phyloP scores from a whole-genome alignment of 2,329 filamentous ascomycete genomes.

The Colletotrichum liriopes region DNA sequence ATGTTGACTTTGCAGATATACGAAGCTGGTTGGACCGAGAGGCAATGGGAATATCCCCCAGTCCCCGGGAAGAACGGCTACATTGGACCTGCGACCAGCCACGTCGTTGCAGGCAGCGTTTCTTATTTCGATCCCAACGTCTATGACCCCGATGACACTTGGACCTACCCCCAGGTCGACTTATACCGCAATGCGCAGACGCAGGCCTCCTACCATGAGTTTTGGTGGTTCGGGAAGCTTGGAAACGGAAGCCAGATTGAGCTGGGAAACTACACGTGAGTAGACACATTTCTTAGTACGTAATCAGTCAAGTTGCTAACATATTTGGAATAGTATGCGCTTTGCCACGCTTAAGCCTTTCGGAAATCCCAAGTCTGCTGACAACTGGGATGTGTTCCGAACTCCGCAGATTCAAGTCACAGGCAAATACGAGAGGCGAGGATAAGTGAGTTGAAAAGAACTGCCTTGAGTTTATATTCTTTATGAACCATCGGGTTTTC shows the following conservation, averaged over 20 bases:
- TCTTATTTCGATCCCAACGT: slow-evolving; percentile 51
- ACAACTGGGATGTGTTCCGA: slow-evolving; percentile 60
- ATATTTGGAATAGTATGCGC: slow-evolving; percentile 49
- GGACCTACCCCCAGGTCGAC: slow-evolving; percentile 53
- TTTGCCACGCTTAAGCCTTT: slow-evolving; percentile 60
- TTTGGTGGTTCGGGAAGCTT: slow-evolving; percentile 43
- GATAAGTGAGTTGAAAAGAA: neutral
- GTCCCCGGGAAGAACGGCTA: slow-evolving; percentile 55
- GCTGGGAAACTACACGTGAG: slow-evolving; percentile 39
- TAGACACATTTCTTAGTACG: fast-evolving
- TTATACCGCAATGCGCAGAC: slow-evolving; percentile 47
- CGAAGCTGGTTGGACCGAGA: slow-evolving; percentile 55
- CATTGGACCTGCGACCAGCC: slow-evolving; percentile 57
- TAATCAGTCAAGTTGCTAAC: neutral
- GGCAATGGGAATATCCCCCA: slow-evolving; percentile 60
- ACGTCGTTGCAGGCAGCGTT: slow-evolving; percentile 48
- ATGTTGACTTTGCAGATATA: slow-evolving; percentile 51
- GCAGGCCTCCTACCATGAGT: slow-evolving; percentile 16
- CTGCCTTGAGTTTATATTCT: neutral
- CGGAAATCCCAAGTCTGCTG: slow-evolving; percentile 57
- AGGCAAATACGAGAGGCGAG: slow-evolving; percentile 30
- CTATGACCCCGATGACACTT: slow-evolving; percentile 56
- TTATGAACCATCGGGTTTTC: neutral
- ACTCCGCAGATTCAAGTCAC: slow-evolving; percentile 53
- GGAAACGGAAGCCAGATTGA: slow-evolving; percentile 39